These are phyloP conservation scores for Penicillium paradoxum DNA, from an alignment of 495 filamentous ascomycete species.

Conservation along the genomic window DNA sequence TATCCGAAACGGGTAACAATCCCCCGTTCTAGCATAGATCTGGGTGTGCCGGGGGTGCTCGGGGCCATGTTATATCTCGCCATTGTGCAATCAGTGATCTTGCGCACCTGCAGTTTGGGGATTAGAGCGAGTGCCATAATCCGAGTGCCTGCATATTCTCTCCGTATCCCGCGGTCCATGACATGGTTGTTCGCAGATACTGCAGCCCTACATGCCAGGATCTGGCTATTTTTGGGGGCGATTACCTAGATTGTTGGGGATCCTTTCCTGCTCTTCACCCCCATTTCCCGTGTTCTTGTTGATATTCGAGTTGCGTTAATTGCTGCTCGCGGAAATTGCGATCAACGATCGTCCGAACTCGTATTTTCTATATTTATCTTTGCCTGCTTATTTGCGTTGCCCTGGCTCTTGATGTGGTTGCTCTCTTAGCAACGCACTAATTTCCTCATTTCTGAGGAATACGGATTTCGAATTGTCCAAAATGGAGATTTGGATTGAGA, in stretches of 20 bases:
- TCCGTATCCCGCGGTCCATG: background rate
- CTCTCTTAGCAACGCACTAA: background rate
- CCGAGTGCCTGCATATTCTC: too few relatives aligned
- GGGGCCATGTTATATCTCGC: background rate
- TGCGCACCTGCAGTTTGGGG: background rate
- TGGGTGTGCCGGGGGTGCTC: background rate
- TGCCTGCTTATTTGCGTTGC: too few relatives aligned
- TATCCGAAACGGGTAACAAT: background rate
- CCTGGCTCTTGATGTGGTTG: background rate
- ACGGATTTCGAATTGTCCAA: background rate
- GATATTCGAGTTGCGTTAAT: background rate
- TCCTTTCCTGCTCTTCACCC: too few relatives aligned
- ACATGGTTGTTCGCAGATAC: background rate
- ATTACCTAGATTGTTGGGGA: too few relatives aligned
- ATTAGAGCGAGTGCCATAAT: background rate
- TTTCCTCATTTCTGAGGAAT: background rate
- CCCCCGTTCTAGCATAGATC: background rate
- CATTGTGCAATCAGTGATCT: background rate
- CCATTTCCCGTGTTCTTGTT: too few relatives aligned
- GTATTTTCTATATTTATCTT: constrained; percentile 5
- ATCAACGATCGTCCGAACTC: background rate
- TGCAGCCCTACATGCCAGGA: background rate
- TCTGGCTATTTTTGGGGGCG: background rate
- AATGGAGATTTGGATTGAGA: background rate
- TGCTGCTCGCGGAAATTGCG: background rate